phyloP scores from a whole-genome alignment of 2,329 filamentous ascomycete genomes.

The Gaeumannomyces sp. region DNA sequence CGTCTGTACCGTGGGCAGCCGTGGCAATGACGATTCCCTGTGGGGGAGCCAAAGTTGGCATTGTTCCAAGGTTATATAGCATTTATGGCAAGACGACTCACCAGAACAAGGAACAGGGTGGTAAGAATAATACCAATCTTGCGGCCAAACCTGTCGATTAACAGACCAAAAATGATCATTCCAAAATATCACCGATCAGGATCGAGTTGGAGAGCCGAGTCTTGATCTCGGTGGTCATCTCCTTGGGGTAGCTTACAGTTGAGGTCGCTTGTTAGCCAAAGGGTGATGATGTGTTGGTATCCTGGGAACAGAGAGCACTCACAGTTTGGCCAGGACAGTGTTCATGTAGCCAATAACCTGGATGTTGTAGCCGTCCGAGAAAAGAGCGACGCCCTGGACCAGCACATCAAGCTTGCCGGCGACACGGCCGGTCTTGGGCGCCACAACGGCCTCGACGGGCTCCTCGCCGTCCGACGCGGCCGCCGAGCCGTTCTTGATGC shows the following conservation, averaged over 20 bases:
- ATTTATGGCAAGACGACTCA: background rate
- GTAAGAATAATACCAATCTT: slow-evolving; percentile 39
- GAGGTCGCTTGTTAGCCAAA: no score
- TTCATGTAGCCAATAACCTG: slow-evolving; percentile 29
- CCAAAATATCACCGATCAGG: slow-evolving; percentile 50
- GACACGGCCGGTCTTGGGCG: slow-evolving; percentile 29
- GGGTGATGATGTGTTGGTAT: no score
- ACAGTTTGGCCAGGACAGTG: slow-evolving; percentile 21
- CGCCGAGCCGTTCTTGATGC: no score
- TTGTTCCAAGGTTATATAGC: background rate
- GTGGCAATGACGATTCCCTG: slow-evolving; percentile 38
- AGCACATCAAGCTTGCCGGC: slow-evolving; percentile 40
- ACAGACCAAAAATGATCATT: slow-evolving; percentile 46
- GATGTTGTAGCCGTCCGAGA: slow-evolving; percentile 30
- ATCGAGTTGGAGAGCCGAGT: slow-evolving; percentile 48
- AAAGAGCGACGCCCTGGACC: slow-evolving; percentile 24
- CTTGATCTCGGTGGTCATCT: slow-evolving; percentile 37
- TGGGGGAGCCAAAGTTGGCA: background rate
- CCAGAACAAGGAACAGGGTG: slow-evolving; percentile 33
- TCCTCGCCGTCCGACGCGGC: background rate
- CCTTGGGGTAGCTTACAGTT: slow-evolving; percentile 29
- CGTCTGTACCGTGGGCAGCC: slow-evolving; percentile 33
- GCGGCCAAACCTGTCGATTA: slow-evolving; percentile 44
- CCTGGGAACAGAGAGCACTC: no score
- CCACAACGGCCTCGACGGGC: background rate